These are phyloP conservation scores for Botryotinia convoluta DNA, from an alignment of 2,329 filamentous ascomycete genomes.

Conservation along the genomic window DNA sequence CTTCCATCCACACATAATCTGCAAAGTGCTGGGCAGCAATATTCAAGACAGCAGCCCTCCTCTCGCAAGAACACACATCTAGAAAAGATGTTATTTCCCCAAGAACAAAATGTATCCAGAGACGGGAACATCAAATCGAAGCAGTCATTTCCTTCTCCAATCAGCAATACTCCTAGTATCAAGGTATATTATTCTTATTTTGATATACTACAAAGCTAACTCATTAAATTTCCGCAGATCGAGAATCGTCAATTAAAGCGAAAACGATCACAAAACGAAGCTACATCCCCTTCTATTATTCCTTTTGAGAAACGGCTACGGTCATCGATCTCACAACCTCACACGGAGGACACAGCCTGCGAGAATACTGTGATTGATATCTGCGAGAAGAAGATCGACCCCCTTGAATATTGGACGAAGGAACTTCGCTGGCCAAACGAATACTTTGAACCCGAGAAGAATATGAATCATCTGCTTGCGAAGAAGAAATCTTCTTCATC, in stretches of 20 bases:
- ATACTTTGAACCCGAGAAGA: slow-evolving; percentile 13
- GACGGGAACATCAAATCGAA: too few relatives aligned
- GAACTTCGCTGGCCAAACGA: neutral
- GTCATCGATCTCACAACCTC: slow-evolving; percentile 5
- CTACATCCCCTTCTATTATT: slow-evolving; percentile 10
- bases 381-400: neutral
- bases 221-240: slow-evolving; percentile 25
- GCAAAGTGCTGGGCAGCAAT: neutral
- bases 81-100: neutral
- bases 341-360: neutral
- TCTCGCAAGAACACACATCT: neutral
- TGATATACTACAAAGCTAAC: slow-evolving; percentile 30
- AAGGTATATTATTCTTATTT: slow-evolving; percentile 25
- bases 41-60: neutral
- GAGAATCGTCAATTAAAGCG: slow-evolving; percentile 17
- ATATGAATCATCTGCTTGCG: slow-evolving; percentile 35
- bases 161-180: slow-evolving; percentile 26
- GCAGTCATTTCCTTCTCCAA: slow-evolving; percentile 26
- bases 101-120: neutral
- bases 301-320: slow-evolving; percentile 27
- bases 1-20: neutral
- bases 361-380: too few relatives aligned
- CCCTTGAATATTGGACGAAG: slow-evolving; percentile 9
- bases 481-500: slow-evolving; percentile 35
- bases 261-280: slow-evolving; percentile 11